A percentile compares a stretch with the other conserved stretches of the same genome.
Conservation (phyloP, 208 protist genomes). For the Crithidia thermophila region DNA sequence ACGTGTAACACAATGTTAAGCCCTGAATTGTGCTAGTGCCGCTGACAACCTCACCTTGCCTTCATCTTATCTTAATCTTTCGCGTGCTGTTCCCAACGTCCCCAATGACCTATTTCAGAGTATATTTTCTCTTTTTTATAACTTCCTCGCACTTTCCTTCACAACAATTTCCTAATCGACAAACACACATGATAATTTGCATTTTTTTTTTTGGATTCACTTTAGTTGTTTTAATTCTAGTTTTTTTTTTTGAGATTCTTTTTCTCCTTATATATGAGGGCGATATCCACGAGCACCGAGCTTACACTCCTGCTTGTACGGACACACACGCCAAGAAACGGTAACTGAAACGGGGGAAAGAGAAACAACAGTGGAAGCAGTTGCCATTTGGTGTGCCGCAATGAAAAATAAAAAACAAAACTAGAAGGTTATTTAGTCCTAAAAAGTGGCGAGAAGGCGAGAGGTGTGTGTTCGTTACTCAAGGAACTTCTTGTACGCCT, state of each 20-base stretch:
- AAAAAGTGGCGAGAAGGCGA: neutral
- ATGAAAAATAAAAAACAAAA: neutral
- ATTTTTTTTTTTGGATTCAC: too few species aligned
- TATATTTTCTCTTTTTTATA: too few species aligned
- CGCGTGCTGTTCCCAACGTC: too few species aligned
- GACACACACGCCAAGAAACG: neutral
- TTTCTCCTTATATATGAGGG: neutral
- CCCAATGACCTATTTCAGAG: too few species aligned
- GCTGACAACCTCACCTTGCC: too few species aligned
- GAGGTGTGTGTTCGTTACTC: conserved; percentile 41
- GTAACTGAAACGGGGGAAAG: neutral
- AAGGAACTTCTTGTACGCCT: conserved; percentile 89
- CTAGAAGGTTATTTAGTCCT: neutral
- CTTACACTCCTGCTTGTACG: neutral
- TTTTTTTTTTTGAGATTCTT: neutral
- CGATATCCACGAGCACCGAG: neutral
- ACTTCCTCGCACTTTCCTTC: too few species aligned
- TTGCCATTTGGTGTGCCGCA: neutral
- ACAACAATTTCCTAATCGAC: too few species aligned
- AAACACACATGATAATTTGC: too few species aligned
- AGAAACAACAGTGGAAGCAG: neutral
- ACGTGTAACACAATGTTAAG: too few species aligned
- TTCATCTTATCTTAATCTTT: too few species aligned
- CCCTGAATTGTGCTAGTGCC: too few species aligned
- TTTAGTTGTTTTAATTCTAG: too few species aligned